Base-by-base conservation (phyloP, 2,329 filamentous ascomycete genomes). In the Sporothrix curviconia region DNA sequence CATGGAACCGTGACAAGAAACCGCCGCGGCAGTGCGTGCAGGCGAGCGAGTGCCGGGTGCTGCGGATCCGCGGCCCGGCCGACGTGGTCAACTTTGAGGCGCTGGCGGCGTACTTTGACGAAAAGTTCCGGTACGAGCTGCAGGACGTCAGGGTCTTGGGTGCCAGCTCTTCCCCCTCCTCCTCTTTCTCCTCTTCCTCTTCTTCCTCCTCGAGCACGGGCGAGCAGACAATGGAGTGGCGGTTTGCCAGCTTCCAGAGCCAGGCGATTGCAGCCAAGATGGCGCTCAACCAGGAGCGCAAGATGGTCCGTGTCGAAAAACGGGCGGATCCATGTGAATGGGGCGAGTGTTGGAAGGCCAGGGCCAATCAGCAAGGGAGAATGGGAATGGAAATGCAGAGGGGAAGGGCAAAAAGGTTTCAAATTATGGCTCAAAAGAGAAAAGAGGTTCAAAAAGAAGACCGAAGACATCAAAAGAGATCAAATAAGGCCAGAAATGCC, bases 231-330 rank as follows among this genome's bases (percentile, higher is more conserved):
- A 60, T 62, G 60, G 60, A 62, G 42, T 62, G 60, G 60, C 60
- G 60, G 24, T 62, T 62, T 32, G 59, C 60, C 1, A 62, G 60
- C 25, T 62, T 62, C 55, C 60, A 62, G 59, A 62, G 60, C 37
- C 60, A 62, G 55, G 60, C 60, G 15, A 62, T 62, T 53, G 60
- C 60, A 14, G 60, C 60, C 56, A 62, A 62, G 47, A 62, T 62
- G 60, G 60, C 60, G 37, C 57, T 62, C 28, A 62, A 62, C 55
- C 60, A 62, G 54, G 59, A 62, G 40, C 47, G 42, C 36, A 55
- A 43, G 40, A 51, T 56, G 39, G 55, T 62, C 17, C 42, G 42
- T 1, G 60, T 62, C 32, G 56, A 57, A 25, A 61, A 62, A 19
- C 59, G 60, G 11, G 50, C 39, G 32, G 60, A 62, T 39, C 60